These are phyloP conservation scores for Vitis riparia DNA, from an alignment of 164 flowering plant genomes.

Conservation along the genomic window DNA sequence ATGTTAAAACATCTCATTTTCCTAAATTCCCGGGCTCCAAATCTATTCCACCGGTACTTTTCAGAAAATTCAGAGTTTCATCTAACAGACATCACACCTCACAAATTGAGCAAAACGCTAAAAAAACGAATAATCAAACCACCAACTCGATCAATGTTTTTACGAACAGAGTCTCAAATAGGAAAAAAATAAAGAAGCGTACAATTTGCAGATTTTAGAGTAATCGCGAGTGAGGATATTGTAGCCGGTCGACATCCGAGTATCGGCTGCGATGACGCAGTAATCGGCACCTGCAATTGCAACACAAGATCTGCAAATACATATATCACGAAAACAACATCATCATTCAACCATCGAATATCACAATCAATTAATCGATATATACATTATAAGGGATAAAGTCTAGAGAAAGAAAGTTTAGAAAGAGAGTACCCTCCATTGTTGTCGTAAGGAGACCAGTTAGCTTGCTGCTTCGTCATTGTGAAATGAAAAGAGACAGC, in stretches of 20 bases:
- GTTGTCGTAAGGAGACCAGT: conserved; percentile 91
- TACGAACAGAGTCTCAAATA: neutral
- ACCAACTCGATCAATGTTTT: neutral
- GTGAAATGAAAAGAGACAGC: neutral
- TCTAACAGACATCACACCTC: too few relatives aligned
- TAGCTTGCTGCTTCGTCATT: conserved; percentile 74
- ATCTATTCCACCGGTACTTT: too few relatives aligned
- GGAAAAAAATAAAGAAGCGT: conserved; percentile 5
- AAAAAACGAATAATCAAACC: neutral
- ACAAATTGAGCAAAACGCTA: too few relatives aligned
- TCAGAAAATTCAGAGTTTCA: too few relatives aligned
- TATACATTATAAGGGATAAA: neutral
- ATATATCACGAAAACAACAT: neutral
- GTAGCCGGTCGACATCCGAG: conserved; percentile 96
- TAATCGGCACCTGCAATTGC: conserved; percentile 93
- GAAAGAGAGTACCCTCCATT: conserved; percentile 76
- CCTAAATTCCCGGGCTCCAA: too few relatives aligned
- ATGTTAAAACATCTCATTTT: too few relatives aligned
- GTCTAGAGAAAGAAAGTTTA: neutral
- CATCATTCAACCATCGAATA: neutral
- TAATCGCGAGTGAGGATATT: conserved; percentile 87
- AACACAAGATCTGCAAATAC: conserved; percentile 65
- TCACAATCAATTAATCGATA: neutral
- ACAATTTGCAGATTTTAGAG: conserved; percentile 86
- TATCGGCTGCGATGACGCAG: conserved; percentile 95